A percentile compares a stretch with the other conserved stretches of the same genome.
Evolutionary conservation across 2,329 filamentous ascomycete species (phyloP).

Genomic region (Calonectria multiphialidica): DNA sequence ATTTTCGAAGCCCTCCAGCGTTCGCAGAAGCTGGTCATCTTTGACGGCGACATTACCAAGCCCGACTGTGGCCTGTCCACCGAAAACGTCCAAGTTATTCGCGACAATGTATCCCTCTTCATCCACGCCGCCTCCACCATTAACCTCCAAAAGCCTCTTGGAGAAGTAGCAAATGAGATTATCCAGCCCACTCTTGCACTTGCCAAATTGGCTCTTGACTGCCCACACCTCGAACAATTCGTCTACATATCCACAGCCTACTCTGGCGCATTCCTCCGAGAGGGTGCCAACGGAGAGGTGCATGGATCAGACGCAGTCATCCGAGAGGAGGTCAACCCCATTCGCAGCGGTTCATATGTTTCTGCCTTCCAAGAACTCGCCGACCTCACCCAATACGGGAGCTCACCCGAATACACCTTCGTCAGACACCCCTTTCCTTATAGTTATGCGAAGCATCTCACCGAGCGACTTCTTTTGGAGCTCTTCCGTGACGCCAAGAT

Average conservation of each 20-base stretch:
- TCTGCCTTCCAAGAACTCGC: constrained; percentile 1
- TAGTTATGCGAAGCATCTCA: background rate
- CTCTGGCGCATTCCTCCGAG: background rate
- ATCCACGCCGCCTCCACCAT: background rate
- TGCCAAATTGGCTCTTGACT: background rate
- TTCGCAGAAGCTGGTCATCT: background rate
- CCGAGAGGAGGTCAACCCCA: background rate
- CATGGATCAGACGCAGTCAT: background rate
- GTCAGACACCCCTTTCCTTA: background rate
- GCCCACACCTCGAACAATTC: background rate
- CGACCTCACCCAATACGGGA: background rate
- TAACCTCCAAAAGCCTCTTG: background rate
- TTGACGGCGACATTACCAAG: background rate
- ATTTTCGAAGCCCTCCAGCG: background rate
- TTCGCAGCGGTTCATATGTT: background rate
- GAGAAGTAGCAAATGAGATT: background rate
- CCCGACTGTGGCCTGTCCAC: background rate
- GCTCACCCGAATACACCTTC: background rate
- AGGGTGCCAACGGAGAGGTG: background rate
- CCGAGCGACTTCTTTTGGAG: background rate
- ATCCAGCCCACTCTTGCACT: background rate
- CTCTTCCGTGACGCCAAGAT: background rate
- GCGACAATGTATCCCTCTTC: background rate
- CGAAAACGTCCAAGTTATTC: background rate
- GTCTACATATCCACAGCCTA: constrained; percentile 1